Base-by-base conservation (phyloP, 192 early-diverging fungal species). In the Podila horticola region DNA sequence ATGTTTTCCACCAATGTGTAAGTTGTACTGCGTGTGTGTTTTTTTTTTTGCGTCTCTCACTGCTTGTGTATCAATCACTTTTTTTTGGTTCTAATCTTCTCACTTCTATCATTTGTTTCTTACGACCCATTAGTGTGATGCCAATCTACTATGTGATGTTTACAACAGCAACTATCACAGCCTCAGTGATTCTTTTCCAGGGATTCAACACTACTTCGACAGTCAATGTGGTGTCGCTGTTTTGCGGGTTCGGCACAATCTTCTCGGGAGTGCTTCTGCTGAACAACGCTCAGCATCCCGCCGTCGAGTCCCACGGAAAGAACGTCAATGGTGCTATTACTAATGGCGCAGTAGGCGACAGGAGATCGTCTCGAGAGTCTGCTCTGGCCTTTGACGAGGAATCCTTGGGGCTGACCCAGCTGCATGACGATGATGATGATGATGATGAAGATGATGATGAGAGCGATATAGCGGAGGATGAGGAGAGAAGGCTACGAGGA, bases 81-180 rank as follows among this genome's bases (percentile, higher is more conserved):
- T 19, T 38, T 66, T 17, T n/a, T n/a, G n/a, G 24, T 68, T 63
- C 28, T 45, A 17, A 45, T 12, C 12, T 13, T 45, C 41, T 45
- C 49, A 17, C 55, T 31, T 28, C 5, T 29, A 30, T 69, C 20
- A n/a, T 34, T 34, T 49, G 22, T 58, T 30, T 59, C 5, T 29
- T 66, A 69, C 19, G n/a, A 15, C n/a, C 19, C 34, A 49, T 28
- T 66, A 90, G 89, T 36, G 94, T 95, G 41, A 94, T 90, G 69
- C 91, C 93, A 61, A 94, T 98, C 73, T 98, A 98, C 87, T 98
- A 95, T 73, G 97, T 98, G n/a, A 93, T 94, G 68, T 98, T 98
- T 83, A 98, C 96, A 52, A 95, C 96, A 19, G 94, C 96, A 24
- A 98, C 97, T 0, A 95, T 98, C 60, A 82, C 94, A 19, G 95